phyloP scores from a whole-genome alignment of 2,329 filamentous ascomycete genomes.

The Furcasterigmium sp. region DNA sequence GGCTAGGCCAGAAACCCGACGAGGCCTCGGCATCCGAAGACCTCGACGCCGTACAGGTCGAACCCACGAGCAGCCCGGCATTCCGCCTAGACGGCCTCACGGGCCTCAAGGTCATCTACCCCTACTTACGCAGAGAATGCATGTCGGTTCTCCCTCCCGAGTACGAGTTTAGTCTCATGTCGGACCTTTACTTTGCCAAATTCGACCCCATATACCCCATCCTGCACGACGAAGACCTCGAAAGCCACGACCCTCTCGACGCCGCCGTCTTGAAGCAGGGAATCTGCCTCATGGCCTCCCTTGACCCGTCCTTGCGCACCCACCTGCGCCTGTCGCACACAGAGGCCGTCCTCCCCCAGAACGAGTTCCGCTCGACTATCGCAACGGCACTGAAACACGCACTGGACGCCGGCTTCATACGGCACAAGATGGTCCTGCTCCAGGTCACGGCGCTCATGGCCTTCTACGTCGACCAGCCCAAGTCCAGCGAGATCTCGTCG shows the following conservation, averaged over 20 bases:
- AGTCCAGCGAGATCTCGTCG: slow-evolving; percentile 11
- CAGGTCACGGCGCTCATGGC: slow-evolving; percentile 13
- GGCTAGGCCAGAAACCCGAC: slow-evolving; percentile 10
- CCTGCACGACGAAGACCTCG: slow-evolving; percentile 13
- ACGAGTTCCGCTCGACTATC: slow-evolving; percentile 10
- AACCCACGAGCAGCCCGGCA: slow-evolving; percentile 5
- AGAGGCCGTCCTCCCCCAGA: slow-evolving; percentile 7
- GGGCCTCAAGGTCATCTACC: slow-evolving; percentile 7
- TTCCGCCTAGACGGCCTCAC: slow-evolving; percentile 4
- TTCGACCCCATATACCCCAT: slow-evolving; percentile 15
- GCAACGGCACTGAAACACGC: slow-evolving; percentile 10
- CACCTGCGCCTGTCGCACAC: slow-evolving; percentile 10
- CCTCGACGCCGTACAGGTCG: slow-evolving; percentile 2
- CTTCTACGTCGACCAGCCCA: slow-evolving; percentile 13
- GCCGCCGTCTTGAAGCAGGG: slow-evolving; percentile 14
- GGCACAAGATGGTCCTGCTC: slow-evolving; percentile 10
- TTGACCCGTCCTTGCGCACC: slow-evolving; percentile 11
- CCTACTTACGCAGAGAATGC: slow-evolving; percentile 12
- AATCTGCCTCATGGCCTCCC: slow-evolving; percentile 14
- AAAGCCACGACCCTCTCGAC: slow-evolving; percentile 11
- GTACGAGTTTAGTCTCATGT: slow-evolving; percentile 8
- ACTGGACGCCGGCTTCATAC: slow-evolving; percentile 11
- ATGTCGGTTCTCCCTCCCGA: slow-evolving; percentile 9
- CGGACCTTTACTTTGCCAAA: slow-evolving; percentile 13
- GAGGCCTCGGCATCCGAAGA: slow-evolving; percentile 1